Percentiles rank a stretch among this genome's conserved stretches.
These are phyloP conservation scores for Xerocomus spinulosus DNA, from an alignment of 768 basidiomycete species.

Conservation along the genomic window DNA sequence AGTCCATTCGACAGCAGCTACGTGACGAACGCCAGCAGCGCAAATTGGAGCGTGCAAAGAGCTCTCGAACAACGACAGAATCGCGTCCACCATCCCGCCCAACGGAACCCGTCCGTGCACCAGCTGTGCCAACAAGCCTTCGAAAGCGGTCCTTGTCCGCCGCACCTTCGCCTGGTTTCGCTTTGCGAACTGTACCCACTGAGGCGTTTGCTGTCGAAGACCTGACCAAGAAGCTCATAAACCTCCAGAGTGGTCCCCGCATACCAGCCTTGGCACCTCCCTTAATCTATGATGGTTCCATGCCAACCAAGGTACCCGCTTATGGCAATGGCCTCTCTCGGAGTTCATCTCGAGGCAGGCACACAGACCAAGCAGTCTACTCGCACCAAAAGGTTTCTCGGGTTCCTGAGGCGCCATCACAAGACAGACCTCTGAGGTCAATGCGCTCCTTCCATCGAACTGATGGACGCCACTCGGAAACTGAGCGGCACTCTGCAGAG, in stretches of 20 bases:
- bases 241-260: conserved; percentile 37
- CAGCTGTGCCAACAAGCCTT: conserved; percentile 36
- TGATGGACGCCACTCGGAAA: conserved; percentile 33
- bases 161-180: conserved; percentile 16
- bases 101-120: conserved; percentile 17
- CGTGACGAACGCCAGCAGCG: conserved; percentile 62
- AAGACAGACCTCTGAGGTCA: conserved; percentile 37
- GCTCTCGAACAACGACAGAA: conserved; percentile 17
- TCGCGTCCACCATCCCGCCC: conserved; percentile 16
- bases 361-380: conserved; percentile 9
- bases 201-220: conserved; percentile 52
- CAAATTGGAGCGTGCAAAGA: conserved; percentile 43
- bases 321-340: conserved; percentile 15
- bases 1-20: conserved; percentile 69
- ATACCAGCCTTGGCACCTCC: conserved; percentile 11
- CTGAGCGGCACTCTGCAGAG: conserved; percentile 33
- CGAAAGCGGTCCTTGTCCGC: conserved; percentile 32
- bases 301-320: conserved; percentile 2
- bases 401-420: conserved; percentile 16
- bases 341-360: conserved; percentile 19
- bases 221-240: conserved; percentile 53
- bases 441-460: conserved; percentile 61
- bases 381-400: conserved; percentile 21
- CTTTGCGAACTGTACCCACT: conserved; percentile 32
- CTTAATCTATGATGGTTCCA: conserved; percentile 9